These are phyloP conservation scores for Sphaerulina vaccinii DNA, from an alignment of 2,329 filamentous ascomycete species.

Conservation along the genomic window DNA sequence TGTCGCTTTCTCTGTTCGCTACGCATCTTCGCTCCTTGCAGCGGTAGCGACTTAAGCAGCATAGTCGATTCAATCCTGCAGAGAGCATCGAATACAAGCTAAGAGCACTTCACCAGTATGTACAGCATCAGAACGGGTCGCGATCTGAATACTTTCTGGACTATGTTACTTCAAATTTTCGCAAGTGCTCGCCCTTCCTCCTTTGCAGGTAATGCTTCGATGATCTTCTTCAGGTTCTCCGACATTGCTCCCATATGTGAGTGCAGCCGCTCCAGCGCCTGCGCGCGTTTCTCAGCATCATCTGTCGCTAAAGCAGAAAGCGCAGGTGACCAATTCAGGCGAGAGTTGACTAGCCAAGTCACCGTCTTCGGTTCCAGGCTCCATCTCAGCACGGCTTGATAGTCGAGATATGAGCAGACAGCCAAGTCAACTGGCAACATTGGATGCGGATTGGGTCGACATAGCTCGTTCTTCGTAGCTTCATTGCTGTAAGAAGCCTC, in stretches of 20 bases:
- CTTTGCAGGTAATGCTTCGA: no score
- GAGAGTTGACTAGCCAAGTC: slow-evolving; percentile 14
- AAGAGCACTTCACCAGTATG: no score
- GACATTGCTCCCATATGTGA: neutral
- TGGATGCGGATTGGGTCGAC: slow-evolving; percentile 18
- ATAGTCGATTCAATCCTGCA: no score
- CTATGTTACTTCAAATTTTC: neutral
- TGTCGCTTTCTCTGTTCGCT: no score
- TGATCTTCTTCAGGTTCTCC: neutral
- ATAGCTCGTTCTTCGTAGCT: slow-evolving; percentile 19
- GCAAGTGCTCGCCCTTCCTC: neutral
- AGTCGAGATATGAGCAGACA: slow-evolving; percentile 3
- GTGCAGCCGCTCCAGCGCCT: neutral
- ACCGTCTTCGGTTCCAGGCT: slow-evolving; percentile 6
- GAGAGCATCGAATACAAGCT: no score
- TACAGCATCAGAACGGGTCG: no score
- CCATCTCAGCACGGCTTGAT: slow-evolving; percentile 19
- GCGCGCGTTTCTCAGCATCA: neutral
- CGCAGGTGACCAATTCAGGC: slow-evolving; percentile 17
- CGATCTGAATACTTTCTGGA: no score
- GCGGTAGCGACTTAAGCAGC: no score
- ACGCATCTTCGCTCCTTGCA: no score
- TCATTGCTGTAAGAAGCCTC: slow-evolving; percentile 19
- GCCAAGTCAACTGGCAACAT: slow-evolving; percentile 15
- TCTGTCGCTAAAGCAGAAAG: slow-evolving; percentile 1